Conservation (phyloP, 129 eudicot genomes). For the Flaveria trinervia region DNA sequence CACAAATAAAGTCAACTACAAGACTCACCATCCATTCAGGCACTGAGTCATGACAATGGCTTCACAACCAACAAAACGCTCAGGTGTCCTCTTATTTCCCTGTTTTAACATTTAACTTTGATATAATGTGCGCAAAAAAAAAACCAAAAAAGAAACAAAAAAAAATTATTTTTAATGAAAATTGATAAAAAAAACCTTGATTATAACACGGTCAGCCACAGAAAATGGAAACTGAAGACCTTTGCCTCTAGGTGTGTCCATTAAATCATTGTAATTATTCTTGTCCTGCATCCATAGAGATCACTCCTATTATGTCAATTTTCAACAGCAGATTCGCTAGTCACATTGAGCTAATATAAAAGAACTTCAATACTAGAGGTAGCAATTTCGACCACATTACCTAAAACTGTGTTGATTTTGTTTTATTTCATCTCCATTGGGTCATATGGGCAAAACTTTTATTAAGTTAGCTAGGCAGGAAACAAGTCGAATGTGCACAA, state of each 20-base stretch:
- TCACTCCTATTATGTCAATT: background rate
- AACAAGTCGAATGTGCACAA: background rate
- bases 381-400: background rate
- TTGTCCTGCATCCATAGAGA: slow-evolving; percentile 52
- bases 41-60: slow-evolving; percentile 94
- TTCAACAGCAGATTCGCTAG: background rate
- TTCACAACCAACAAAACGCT: slow-evolving; percentile 90
- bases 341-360: background rate
- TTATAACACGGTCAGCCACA: slow-evolving; percentile 73
- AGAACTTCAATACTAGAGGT: background rate
- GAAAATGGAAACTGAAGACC: slow-evolving; percentile 88
- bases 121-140: background rate
- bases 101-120: slow-evolving; percentile 30
- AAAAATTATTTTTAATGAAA: background rate
- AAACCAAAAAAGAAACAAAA: background rate
- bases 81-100: slow-evolving; percentile 98
- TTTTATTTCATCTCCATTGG: background rate
- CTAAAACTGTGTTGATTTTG: background rate
- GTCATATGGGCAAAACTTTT: background rate
- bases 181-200: slow-evolving; percentile 53
- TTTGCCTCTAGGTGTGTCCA: slow-evolving; percentile 59
- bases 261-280: slow-evolving; percentile 47
- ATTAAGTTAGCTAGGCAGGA: background rate
- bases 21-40: slow-evolving; percentile 87
- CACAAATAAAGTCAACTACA: slow-evolving; percentile 15